Evolutionary conservation across 495 filamentous ascomycete species (phyloP).

Genomic region (Aspergillus nidulans): DNA sequence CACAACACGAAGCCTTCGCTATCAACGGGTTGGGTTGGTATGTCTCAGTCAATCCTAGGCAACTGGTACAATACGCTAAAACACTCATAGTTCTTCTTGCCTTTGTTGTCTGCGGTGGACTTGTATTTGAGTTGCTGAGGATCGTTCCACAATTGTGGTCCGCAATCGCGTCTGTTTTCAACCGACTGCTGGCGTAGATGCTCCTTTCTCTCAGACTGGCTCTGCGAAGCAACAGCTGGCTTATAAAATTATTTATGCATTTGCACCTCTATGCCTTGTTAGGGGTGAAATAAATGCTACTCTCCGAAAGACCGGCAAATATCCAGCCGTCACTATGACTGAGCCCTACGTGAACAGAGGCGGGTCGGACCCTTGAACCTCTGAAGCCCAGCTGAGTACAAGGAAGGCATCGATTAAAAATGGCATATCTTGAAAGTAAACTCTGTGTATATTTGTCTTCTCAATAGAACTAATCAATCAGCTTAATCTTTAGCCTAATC

Average conservation of each 20-base stretch:
- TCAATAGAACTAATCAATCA: not conserved
- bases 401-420: not conserved
- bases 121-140: conserved; percentile 77
- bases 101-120: conserved; percentile 80
- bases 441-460: not conserved
- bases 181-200: conserved; percentile 7
- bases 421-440: too few species aligned
- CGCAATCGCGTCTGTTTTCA: conserved; percentile 22
- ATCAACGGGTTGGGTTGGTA: conserved; percentile 80
- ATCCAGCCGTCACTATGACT: not conserved
- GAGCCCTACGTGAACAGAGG: not conserved
- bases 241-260: not conserved
- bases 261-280: not conserved
- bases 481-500: not conserved
- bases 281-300: not conserved
- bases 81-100: conserved; percentile 58
- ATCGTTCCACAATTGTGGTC: conserved; percentile 58
- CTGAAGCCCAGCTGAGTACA: not conserved
- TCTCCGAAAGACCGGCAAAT: not conserved
- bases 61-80: conserved; percentile 6
- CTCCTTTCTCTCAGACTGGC: not conserved
- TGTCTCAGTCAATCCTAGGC: conserved; percentile 25
- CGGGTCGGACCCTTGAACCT: not conserved
- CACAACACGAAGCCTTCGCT: conserved; percentile 72
- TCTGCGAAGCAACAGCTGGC: not conserved